Evolutionary conservation across 306 rosid genomes (phyloP).

Genomic region (Ceratonia siliqua): DNA sequence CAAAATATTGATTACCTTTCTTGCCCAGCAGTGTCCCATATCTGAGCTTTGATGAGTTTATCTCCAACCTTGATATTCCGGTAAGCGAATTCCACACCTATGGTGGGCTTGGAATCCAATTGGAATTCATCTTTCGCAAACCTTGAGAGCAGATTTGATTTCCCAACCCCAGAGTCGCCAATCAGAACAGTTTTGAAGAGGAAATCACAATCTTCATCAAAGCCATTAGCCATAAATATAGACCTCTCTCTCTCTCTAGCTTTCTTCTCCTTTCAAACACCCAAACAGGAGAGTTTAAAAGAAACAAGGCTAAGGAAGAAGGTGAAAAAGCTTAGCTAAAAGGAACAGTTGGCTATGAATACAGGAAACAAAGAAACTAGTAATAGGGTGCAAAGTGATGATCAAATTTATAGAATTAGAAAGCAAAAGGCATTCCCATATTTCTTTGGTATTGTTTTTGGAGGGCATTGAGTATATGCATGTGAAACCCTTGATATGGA

Average conservation of each 20-base stretch:
- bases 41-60: slow-evolving; percentile 90
- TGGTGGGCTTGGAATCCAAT: slow-evolving; percentile 86
- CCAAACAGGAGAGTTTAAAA: neutral
- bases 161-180: slow-evolving; percentile 95
- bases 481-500: slow-evolving; percentile 46
- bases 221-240: slow-evolving; percentile 53
- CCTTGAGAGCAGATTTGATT: slow-evolving; percentile 89
- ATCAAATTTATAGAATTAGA: slow-evolving; percentile 29
- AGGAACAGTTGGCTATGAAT: neutral
- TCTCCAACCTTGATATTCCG: slow-evolving; percentile 70
- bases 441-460: slow-evolving; percentile 29
- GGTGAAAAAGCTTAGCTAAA: neutral
- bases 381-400: slow-evolving; percentile 31
- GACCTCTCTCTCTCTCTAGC: neutral
- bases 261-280: neutral
- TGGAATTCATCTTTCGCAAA: slow-evolving; percentile 80
- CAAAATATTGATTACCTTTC: slow-evolving; percentile 54
- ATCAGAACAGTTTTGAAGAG: slow-evolving; percentile 83
- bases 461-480: slow-evolving; percentile 48
- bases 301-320: neutral
- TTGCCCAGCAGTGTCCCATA: slow-evolving; percentile 99
- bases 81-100: slow-evolving; percentile 96
- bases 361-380: neutral
- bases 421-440: neutral
- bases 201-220: slow-evolving; percentile 90